Evolutionary conservation across 1,139 yeast genomes (phyloP).

Genomic region (Suhomyces panamericanus): DNA sequence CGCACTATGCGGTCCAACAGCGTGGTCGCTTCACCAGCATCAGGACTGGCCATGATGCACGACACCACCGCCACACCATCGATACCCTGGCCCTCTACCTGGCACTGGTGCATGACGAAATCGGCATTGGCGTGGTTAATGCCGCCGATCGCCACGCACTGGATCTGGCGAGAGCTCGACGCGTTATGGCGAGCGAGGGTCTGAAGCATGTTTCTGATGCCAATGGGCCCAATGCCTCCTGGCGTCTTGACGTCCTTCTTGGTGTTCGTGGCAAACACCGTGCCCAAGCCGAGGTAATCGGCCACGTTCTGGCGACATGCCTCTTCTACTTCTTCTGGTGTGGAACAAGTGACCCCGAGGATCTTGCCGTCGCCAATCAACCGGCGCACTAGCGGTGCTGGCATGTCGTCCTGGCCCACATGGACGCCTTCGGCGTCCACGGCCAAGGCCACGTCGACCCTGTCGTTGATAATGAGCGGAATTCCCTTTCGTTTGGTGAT

Average conservation of each 20-base stretch:
- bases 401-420: conserved; percentile 93
- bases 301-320: conserved; percentile 58
- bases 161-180: conserved; percentile 30
- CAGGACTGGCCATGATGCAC: conserved; percentile 70
- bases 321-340: conserved; percentile 53
- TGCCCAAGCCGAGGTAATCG: conserved; percentile 88
- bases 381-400: conserved; percentile 56
- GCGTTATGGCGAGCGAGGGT: conserved; percentile 44
- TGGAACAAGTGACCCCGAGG: conserved; percentile 76
- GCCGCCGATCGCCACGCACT: conserved; percentile 86
- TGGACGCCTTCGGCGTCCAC: conserved; percentile 91
- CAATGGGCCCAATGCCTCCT: conserved; percentile 60
- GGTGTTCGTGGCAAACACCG: conserved; percentile 73
- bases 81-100: conserved; percentile 46
- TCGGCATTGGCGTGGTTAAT: conserved; percentile 65
- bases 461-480: conserved; percentile 83
- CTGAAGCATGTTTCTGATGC: conserved; percentile 56
- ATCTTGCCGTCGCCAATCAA: conserved; percentile 73
- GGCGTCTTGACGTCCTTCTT: conserved; percentile 54
- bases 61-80: conserved; percentile 90
- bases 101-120: conserved; percentile 53
- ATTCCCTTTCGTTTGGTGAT: conserved; percentile 60
- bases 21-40: conserved; percentile 57
- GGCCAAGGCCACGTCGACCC: conserved; percentile 89
- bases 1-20: conserved; percentile 24